A percentile compares a stretch with the other conserved stretches of the same genome.
These are phyloP conservation scores for Ogataea ganodermae DNA, from an alignment of 805 yeast genomes.

Conservation along the genomic window DNA sequence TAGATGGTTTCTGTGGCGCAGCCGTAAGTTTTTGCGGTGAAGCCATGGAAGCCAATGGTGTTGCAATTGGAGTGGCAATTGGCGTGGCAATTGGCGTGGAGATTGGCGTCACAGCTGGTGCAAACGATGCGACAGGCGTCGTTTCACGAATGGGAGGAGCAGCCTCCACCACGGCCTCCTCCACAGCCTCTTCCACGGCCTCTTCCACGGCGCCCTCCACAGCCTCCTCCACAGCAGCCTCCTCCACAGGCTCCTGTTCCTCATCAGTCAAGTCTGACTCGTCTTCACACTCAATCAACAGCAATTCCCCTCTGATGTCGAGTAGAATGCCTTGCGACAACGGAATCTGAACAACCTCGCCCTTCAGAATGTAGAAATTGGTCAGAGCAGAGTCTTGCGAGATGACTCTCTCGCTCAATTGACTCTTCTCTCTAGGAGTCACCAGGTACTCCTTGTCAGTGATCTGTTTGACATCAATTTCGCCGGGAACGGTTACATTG, in stretches of 20 bases:
- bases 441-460: conserved; percentile 24
- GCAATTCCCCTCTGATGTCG: conserved; percentile 69
- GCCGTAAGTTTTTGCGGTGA: too few relatives aligned
- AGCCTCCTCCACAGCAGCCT: conserved; percentile 12
- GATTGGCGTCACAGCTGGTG: background rate
- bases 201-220: background rate
- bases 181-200: background rate
- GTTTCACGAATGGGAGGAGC: too few relatives aligned
- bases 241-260: conserved; percentile 1
- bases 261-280: conserved; percentile 18
- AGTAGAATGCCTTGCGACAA: conserved; percentile 59
- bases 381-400: conserved; percentile 45
- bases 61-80: background rate
- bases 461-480: conserved; percentile 31
- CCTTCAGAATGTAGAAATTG: conserved; percentile 57
- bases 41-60: background rate
- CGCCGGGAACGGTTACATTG: conserved; percentile 60
- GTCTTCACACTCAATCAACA: conserved; percentile 24
- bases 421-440: conserved; percentile 10
- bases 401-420: conserved; percentile 36
- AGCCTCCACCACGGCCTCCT: too few relatives aligned
- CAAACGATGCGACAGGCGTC: background rate
- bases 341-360: conserved; percentile 68
- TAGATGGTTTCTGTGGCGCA: background rate
- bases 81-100: background rate